Conservation (phyloP, 345 rosid species). For the Eucalyptus pauciflora region DNA sequence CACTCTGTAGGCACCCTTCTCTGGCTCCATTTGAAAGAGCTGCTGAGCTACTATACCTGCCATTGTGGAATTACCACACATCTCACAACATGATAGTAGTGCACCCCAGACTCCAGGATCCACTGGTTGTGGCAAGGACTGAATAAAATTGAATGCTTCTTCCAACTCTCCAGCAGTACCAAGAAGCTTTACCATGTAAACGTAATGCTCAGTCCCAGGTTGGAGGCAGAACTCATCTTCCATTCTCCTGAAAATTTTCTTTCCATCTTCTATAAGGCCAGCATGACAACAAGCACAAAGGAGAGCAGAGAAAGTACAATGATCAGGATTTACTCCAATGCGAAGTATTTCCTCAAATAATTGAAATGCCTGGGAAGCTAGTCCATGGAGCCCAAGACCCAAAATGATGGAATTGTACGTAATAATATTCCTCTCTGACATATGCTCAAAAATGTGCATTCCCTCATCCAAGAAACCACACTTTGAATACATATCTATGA, state of each 20-base stretch:
- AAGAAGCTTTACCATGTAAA: conserved; percentile 71
- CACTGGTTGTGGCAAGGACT: conserved; percentile 50
- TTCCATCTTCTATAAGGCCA: conserved; percentile 52
- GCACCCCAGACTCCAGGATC: conserved; percentile 82
- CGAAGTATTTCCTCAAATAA: conserved; percentile 39
- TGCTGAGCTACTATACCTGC: conserved; percentile 57
- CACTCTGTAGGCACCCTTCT: conserved; percentile 51
- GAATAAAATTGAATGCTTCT: conserved; percentile 48
- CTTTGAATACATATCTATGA: conserved; percentile 73
- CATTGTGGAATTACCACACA: conserved; percentile 38
- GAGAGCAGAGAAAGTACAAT: conserved; percentile 63
- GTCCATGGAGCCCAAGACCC: conserved; percentile 69
- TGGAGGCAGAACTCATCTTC: conserved; percentile 47
- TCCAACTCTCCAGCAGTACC: conserved; percentile 65
- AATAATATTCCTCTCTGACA: conserved; percentile 31
- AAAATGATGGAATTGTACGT: conserved; percentile 60
- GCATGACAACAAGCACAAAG: conserved; percentile 77
- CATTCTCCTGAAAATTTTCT: conserved; percentile 54
- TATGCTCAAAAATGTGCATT: conserved; percentile 28
- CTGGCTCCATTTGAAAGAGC: conserved; percentile 34
- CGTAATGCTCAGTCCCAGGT: conserved; percentile 51
- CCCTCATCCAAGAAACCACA: conserved; percentile 51
- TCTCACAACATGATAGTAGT: conserved; percentile 66
- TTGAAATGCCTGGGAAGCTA: conserved; percentile 49
- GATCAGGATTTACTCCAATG: conserved; percentile 47